phyloP scores from a whole-genome alignment of 2,329 filamentous ascomycete species.

The Pseudogymnoascus sp. region DNA sequence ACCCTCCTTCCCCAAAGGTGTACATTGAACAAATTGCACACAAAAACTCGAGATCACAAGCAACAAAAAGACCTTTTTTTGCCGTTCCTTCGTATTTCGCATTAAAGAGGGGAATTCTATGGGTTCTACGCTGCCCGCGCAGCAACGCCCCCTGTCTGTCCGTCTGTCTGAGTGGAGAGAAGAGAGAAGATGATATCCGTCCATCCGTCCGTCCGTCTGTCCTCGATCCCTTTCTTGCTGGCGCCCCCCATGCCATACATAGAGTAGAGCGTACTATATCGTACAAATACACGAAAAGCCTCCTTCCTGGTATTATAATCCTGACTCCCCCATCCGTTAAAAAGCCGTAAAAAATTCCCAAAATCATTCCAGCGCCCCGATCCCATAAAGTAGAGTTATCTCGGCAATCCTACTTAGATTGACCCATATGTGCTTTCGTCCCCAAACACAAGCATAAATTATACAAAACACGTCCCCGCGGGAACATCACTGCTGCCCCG shows the following conservation, averaged over 20 bases:
- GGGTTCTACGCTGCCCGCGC: not conserved
- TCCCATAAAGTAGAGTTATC: constrained; percentile 2
- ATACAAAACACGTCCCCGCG: not conserved
- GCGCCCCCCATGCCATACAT: not conserved
- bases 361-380: not conserved
- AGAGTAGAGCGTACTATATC: constrained; percentile 4
- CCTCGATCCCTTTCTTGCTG: not conserved
- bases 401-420: not conserved
- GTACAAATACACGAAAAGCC: constrained; percentile 1
- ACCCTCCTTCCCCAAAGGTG: no score
- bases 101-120: constrained; percentile 6
- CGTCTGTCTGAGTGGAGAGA: not conserved
- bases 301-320: constrained; percentile 1
- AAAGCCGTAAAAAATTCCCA: not conserved
- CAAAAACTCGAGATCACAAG: not conserved
- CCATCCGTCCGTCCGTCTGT: not conserved
- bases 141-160: not conserved
- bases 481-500: not conserved
- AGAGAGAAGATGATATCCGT: not conserved
- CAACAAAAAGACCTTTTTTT: not conserved
- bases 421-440: not conserved
- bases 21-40: not conserved
- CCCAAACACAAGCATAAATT: not conserved
- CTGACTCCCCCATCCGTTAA: not conserved
- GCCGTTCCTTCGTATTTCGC: not conserved